Percentiles rank a stretch among this genome's conserved stretches.
These are phyloP conservation scores for Nadsonia starkeyi-henricii DNA, from an alignment of 1,139 yeast species.

Conservation along the genomic window DNA sequence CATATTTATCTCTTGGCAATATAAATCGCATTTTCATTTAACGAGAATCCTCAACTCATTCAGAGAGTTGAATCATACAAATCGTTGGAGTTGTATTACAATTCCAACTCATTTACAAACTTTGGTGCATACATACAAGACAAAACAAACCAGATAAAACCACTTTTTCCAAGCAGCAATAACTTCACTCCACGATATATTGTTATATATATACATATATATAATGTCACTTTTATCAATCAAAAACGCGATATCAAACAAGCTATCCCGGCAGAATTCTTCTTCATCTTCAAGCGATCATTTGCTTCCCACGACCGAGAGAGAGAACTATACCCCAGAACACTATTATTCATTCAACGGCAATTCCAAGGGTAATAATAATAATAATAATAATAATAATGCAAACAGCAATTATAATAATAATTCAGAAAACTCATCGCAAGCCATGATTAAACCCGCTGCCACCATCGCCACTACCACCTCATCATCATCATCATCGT, in stretches of 20 bases:
- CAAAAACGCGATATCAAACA: not conserved
- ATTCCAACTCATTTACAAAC: too few species aligned
- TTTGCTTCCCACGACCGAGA: not conserved
- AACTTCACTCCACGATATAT: too few species aligned
- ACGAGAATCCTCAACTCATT: too few species aligned
- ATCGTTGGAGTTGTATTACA: too few species aligned
- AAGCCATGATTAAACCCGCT: not conserved
- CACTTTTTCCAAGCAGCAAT: too few species aligned
- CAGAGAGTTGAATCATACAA: too few species aligned
- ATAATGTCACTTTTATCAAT: not conserved
- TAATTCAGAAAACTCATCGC: not conserved
- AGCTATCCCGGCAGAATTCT: not conserved
- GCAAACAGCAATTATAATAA: not conserved
- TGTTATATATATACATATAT: too few species aligned
- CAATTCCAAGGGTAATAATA: not conserved
- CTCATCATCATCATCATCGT: not conserved
- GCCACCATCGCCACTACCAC: not conserved
- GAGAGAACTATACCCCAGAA: not conserved
- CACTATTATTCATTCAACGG: not conserved
- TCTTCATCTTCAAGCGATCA: not conserved
- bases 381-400: not conserved
- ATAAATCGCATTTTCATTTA: too few species aligned
- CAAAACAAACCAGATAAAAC: too few species aligned
- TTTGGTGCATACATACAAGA: too few species aligned
- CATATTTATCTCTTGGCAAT: too few species aligned